Evolutionary conservation across 139 green algal species (phyloP).

Genomic region (Coelastrella sp.): DNA sequence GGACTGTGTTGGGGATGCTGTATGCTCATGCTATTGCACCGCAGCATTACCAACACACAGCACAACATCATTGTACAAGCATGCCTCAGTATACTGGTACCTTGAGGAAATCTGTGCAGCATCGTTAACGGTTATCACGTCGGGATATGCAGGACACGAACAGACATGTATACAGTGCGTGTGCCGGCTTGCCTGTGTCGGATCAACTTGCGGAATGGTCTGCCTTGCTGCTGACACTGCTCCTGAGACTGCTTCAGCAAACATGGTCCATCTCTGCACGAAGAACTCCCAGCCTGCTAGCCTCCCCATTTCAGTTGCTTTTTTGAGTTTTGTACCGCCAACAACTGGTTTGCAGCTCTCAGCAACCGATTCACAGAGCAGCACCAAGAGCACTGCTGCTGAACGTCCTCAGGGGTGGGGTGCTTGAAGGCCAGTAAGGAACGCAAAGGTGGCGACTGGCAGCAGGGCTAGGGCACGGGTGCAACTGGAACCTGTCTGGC

Average conservation of each 20-base stretch:
- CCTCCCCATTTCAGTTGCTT: background rate
- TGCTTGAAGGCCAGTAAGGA: no score
- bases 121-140: no score
- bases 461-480: no score
- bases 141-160: no score
- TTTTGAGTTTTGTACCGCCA: no score
- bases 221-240: background rate
- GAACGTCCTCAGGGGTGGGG: no score
- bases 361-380: background rate
- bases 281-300: conserved; percentile 29
- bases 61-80: no score
- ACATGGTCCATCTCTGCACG: conserved; percentile 32
- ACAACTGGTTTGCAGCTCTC: no score
- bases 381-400: no score
- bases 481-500: background rate
- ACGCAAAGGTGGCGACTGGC: no score
- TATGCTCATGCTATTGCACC: background rate
- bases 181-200: background rate
- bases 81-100: no score
- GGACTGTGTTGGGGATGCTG: background rate
- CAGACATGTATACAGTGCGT: background rate
- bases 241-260: background rate
- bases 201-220: background rate
- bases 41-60: background rate
- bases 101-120: no score